Evolutionary conservation across 2,329 filamentous ascomycete species (phyloP).

Genomic region (Zymoseptoria passerinii): DNA sequence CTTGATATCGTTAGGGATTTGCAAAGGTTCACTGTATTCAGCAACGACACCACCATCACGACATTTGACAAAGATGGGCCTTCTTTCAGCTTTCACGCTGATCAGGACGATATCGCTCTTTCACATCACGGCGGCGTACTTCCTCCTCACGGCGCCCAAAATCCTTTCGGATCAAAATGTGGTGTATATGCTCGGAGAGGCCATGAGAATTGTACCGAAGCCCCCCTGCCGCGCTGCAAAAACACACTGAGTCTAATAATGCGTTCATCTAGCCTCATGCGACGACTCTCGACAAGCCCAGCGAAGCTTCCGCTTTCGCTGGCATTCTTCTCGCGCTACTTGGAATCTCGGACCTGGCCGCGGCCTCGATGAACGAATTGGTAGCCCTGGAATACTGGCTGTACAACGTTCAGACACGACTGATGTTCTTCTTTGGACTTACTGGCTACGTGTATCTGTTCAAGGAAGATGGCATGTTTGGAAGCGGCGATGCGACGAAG

Average conservation of each 20-base stretch:
- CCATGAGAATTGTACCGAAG: slow-evolving; percentile 64
- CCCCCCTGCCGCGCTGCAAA: neutral
- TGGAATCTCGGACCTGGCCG: slow-evolving; percentile 40
- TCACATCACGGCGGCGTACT: slow-evolving; percentile 74
- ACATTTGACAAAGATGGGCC: slow-evolving; percentile 51
- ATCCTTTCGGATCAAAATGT: slow-evolving; percentile 69
- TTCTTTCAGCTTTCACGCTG: slow-evolving; percentile 72
- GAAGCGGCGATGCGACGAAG: slow-evolving; percentile 19
- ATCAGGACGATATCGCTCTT: slow-evolving; percentile 75
- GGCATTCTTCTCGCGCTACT: slow-evolving; percentile 63
- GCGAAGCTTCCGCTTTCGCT: slow-evolving; percentile 57
- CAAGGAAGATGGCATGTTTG: slow-evolving; percentile 43
- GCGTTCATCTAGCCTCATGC: slow-evolving; percentile 51
- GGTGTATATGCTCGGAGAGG: slow-evolving; percentile 73
- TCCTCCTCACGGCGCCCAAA: slow-evolving; percentile 67
- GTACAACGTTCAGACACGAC: slow-evolving; percentile 53
- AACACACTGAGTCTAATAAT: neutral
- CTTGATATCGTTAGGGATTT: neutral
- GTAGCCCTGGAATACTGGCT: slow-evolving; percentile 41
- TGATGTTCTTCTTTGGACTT: slow-evolving; percentile 53
- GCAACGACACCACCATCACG: neutral
- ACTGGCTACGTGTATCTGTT: slow-evolving; percentile 59
- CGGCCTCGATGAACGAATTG: slow-evolving; percentile 38
- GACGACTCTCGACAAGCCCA: slow-evolving; percentile 58
- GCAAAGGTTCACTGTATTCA: neutral